Evolutionary conservation across 371 early-diverging fungal species (phyloP).

Genomic region (Mortierella sp.): DNA sequence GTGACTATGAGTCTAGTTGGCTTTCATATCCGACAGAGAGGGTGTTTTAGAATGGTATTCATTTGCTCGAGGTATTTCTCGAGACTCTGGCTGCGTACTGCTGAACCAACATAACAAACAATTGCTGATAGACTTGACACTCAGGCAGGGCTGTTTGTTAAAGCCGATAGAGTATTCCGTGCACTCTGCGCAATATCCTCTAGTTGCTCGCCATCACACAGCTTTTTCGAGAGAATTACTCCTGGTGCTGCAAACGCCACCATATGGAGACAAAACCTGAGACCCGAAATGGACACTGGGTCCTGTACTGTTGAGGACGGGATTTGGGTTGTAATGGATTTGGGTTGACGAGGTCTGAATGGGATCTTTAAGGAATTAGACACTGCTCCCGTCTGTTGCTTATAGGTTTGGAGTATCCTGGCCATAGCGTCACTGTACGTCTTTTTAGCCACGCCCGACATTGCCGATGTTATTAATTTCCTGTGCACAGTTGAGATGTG

Average conservation of each 20-base stretch:
- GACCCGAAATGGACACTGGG: slow-evolving; percentile 41
- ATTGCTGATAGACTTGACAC: not conserved
- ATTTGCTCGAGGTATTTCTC: too few species aligned
- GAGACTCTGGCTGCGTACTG: too few species aligned
- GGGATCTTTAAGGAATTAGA: slow-evolving; percentile 11
- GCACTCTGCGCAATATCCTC: slow-evolving; percentile 34
- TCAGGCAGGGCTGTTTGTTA: not conserved
- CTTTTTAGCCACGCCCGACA: slow-evolving; percentile 13
- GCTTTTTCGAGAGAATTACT: slow-evolving; percentile 38
- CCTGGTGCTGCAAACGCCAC: slow-evolving; percentile 50
- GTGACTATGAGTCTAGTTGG: too few species aligned
- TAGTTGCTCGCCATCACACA: slow-evolving; percentile 43
- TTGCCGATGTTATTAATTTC: slow-evolving; percentile 9
- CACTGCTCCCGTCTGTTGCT: not conserved
- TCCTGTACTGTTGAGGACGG: slow-evolving; percentile 6
- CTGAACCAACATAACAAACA: too few species aligned
- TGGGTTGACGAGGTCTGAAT: slow-evolving; percentile 22
- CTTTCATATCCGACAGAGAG: too few species aligned
- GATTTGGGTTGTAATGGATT: not conserved
- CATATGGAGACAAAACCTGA: slow-evolving; percentile 55
- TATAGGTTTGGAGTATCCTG: slow-evolving; percentile 18
- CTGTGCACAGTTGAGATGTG: too few species aligned
- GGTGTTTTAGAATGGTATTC: too few species aligned
- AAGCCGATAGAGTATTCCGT: not conserved
- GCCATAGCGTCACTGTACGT: slow-evolving; percentile 16